Base-by-base conservation (phyloP, 768 basidiomycete species). In the Nevesoporus exiguus region DNA sequence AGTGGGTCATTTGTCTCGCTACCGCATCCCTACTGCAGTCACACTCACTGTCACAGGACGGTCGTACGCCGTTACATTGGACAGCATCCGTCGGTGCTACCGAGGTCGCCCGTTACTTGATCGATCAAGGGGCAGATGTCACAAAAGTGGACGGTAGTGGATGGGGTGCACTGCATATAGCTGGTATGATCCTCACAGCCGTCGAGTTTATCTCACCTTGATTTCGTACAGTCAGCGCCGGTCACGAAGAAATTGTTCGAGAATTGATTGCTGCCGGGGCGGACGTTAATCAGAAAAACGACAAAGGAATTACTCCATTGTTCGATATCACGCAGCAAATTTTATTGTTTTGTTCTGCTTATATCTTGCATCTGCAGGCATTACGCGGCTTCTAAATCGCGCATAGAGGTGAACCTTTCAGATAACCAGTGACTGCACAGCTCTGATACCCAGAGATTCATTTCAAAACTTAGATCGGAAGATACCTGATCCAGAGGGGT, bases 371-470 rank as follows among this genome's bases (percentile, higher is more conserved):
- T 45, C 41, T 36, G 48, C 52, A 96, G 93, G 62, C 92, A 95
- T 71, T 96, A 96, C 65, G 92, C 93, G 27, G 93, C 93, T 42
- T 96, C 93, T 29, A 95, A 94, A 69, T 87, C 92, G 52, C 88
- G 85, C 41, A 81, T 93, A 57, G 88, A 92, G 65, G 92, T 90
- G 64, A 51, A 34, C 27, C 62, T 70, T 61, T 64, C 64, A 67
- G 45, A 55, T 60, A 64, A 55, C 54, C 58, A 59, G 58, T 56
- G 53, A 51, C 65, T 54, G 60, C 52, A 49, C 57, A 44, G 49
- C 48, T 49, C 49, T 59, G 47, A 58, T 21, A 5, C 60, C 62
- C 64, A 19, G 17, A 30, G 74, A 63, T 73, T 69, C 42, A 43
- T 47, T 60, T 64, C 59, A 57, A 56, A 7, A 41, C 66, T 52